Base-by-base conservation (phyloP, 2,329 filamentous ascomycete species). In the Colletotrichum sp. region DNA sequence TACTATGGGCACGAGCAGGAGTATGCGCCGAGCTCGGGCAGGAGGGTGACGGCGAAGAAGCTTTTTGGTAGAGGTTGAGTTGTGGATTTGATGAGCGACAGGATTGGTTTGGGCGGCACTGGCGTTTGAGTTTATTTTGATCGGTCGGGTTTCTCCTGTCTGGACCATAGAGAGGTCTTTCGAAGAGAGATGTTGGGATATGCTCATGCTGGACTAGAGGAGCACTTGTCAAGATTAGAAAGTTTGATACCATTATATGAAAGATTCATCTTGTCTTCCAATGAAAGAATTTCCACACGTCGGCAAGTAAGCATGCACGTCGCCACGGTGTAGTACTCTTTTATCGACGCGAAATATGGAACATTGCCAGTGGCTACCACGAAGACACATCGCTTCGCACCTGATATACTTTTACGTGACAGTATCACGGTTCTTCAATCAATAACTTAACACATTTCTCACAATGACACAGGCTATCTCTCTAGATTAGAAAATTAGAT, bases 21-120 rank as follows among this genome's bases (percentile, higher is more conserved):
- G 52, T 65, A 73, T 22, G 25, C 76, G 32, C 63, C 73, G 15
- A 63, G 59, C 22, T 72, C 72, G n/a, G 59, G 44, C 19, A 76
- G 77, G 49, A 44, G 77, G 32, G 73, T 59, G 5, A 65, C 77
- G 7, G 77, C 76, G 15, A 78, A 77, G 76, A 78, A 78, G 69
- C 44, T 78, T 7, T 78, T 78, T 16, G 77, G 77, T 44, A 68
- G 77, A 59, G 63, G 69, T 4, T 78, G 49, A 61, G n/a, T 9
- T 5, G 16, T 25, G n/a, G 3, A 2, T 15, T 39, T 39, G 9
- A 4, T 2, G 22, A 12, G 15, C 15, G 1, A 2, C 1, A 0
- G 61, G 4, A 36, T 27, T 19, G 19, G 2, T 0, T 44, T 44
- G n/a, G 29, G 59, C 29, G 29, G n/a, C 12, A 25, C 1, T 34